Evolutionary conservation across 163 green algal genomes (phyloP).

Genomic region (Scenedesmus sp.): DNA sequence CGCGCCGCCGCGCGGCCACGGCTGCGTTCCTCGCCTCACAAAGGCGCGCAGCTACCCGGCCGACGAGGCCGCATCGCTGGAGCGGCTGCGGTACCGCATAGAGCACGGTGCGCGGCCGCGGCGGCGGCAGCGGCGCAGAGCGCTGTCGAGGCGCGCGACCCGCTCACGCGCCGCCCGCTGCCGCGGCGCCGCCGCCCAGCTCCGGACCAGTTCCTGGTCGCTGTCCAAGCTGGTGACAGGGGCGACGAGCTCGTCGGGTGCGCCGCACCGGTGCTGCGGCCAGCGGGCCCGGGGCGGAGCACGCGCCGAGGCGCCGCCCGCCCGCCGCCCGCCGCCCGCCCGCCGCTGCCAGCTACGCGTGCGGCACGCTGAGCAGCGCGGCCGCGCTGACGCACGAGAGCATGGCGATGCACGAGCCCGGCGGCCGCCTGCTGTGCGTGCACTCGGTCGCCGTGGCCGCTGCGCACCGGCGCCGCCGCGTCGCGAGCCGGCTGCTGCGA

Average conservation of each 20-base stretch:
- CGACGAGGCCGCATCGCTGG: constrained; percentile 34
- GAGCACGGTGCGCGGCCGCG: constrained; percentile 5
- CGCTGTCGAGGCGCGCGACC: too few relatives aligned
- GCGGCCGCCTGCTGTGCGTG: constrained; percentile 65
- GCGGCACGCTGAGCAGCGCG: constrained; percentile 52
- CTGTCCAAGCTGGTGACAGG: constrained; percentile 4
- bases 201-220: constrained; percentile 23
- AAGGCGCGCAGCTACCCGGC: constrained; percentile 28
- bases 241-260: constrained; percentile 5
- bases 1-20: background rate
- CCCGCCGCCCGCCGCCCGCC: too few relatives aligned
- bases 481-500: constrained; percentile 66
- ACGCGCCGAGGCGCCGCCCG: too few relatives aligned
- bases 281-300: too few relatives aligned
- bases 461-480: constrained; percentile 46
- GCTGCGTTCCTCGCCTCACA: background rate
- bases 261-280: too few relatives aligned
- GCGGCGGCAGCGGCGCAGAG: background rate
- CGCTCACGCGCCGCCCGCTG: too few relatives aligned
- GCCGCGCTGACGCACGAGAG: constrained; percentile 58
- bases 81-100: constrained; percentile 37
- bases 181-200: background rate
- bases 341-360: constrained; percentile 56
- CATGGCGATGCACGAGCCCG: constrained; percentile 64
- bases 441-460: constrained; percentile 72